Percentiles rank a stretch among this genome's conserved stretches.
Conservation (phyloP, 177 flowering plant genomes). For the Vitis hybrid region DNA sequence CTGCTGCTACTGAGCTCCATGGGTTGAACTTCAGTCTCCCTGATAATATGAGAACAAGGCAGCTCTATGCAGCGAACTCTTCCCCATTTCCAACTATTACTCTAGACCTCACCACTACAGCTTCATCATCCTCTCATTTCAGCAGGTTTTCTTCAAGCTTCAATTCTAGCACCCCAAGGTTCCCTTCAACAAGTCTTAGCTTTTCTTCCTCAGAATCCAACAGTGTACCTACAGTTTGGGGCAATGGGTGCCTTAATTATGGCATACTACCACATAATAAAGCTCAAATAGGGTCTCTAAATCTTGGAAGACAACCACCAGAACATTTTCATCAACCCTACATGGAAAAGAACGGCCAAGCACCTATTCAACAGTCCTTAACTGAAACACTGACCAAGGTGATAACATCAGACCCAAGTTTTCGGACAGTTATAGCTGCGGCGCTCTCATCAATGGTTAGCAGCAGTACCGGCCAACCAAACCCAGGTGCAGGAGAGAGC, state of each 20-base stretch:
- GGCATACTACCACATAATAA: conserved; percentile 8
- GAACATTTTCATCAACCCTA: conserved; percentile 16
- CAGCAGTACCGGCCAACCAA: neutral
- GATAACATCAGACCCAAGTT: conserved; percentile 47
- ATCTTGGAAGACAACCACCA: conserved; percentile 11
- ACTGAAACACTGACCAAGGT: conserved; percentile 50
- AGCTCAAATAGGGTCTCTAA: conserved; percentile 6
- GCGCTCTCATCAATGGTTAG: conserved; percentile 49
- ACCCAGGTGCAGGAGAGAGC: conserved; percentile 6
- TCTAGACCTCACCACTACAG: conserved; percentile 41
- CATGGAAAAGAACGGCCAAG: conserved; percentile 20
- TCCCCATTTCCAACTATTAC: conserved; percentile 38
- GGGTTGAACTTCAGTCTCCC: conserved; percentile 51
- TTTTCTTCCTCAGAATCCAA: conserved; percentile 27
- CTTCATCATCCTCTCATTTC: conserved; percentile 8
- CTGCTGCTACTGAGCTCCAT: conserved; percentile 26
- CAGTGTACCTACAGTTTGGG: conserved; percentile 26
- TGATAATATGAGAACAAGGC: conserved; percentile 47
- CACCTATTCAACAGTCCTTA: conserved; percentile 26
- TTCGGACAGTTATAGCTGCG: conserved; percentile 48
- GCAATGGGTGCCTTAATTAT: conserved; percentile 14
- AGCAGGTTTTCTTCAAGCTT: conserved; percentile 20
- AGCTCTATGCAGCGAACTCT: conserved; percentile 23
- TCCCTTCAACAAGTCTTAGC: conserved; percentile 25
- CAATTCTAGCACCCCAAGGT: conserved; percentile 11